phyloP scores from a whole-genome alignment of 176 grass and related monocot species.

The Stipa capillata region DNA sequence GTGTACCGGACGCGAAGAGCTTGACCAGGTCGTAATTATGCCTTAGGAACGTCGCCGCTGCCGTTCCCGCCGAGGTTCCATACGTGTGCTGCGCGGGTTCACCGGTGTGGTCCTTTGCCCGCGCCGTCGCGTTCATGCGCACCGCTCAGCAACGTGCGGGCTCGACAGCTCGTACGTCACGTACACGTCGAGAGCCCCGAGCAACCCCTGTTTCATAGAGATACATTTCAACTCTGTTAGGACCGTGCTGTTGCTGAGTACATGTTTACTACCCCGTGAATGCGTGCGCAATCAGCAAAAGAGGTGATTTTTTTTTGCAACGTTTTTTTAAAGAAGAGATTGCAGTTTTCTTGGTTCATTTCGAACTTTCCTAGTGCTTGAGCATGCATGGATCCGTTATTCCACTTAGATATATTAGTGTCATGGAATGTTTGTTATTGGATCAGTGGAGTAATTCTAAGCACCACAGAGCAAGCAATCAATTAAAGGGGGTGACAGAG shows the following conservation, averaged over 20 bases:
- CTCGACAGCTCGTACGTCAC: constrained; percentile 69
- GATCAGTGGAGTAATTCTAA: not conserved
- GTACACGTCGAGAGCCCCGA: constrained; percentile 71
- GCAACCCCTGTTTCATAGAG: constrained; percentile 62
- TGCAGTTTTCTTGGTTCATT: not conserved
- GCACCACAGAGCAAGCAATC: not conserved
- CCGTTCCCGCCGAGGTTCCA: constrained; percentile 68
- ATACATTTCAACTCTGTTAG: not conserved
- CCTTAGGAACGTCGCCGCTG: constrained; percentile 63
- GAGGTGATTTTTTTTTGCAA: too few species aligned
- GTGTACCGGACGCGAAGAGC: constrained; percentile 70
- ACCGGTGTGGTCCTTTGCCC: constrained; percentile 71
- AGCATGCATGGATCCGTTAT: not conserved
- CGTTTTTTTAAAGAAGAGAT: too few species aligned
- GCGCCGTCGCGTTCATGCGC: constrained; percentile 59
- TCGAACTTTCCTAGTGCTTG: not conserved
- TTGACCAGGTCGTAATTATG: constrained; percentile 57
- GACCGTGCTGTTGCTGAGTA: too few species aligned
- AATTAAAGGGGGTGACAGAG: not conserved
- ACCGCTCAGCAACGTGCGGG: constrained; percentile 54
- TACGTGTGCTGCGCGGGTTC: constrained; percentile 81
- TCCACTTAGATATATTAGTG: not conserved
- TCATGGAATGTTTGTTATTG: not conserved
- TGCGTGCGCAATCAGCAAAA: too few species aligned
- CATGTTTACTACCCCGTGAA: too few species aligned